These are phyloP conservation scores for Millerozyma acaciae DNA, from an alignment of 805 yeast species.

Conservation along the genomic window DNA sequence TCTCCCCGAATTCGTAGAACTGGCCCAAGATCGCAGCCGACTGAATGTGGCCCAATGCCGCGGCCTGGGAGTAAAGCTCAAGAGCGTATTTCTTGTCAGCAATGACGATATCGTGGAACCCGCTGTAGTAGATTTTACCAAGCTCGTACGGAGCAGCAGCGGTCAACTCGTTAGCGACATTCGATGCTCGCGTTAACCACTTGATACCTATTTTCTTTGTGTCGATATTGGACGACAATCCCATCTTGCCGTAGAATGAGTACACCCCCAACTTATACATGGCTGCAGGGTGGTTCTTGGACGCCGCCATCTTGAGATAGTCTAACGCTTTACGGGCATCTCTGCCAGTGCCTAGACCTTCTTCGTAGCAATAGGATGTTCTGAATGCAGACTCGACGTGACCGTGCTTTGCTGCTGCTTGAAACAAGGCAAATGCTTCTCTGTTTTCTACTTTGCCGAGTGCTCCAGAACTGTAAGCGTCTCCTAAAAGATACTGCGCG, in stretches of 20 bases:
- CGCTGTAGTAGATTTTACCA: conserved; percentile 77
- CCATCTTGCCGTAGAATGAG: conserved; percentile 81
- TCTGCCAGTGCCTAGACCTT: conserved; percentile 87
- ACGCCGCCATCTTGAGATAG: conserved; percentile 79
- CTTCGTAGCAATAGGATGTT: conserved; percentile 87
- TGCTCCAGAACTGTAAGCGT: conserved; percentile 81
- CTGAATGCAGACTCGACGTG: conserved; percentile 90
- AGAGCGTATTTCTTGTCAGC: conserved; percentile 81
- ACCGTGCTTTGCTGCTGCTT: conserved; percentile 88
- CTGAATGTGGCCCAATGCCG: conserved; percentile 79
- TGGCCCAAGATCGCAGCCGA: conserved; percentile 79
- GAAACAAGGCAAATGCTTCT: conserved; percentile 74
- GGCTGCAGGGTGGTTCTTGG: conserved; percentile 93
- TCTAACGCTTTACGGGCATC: conserved; percentile 85
- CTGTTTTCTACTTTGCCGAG: conserved; percentile 74
- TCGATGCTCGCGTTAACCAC: conserved; percentile 87
- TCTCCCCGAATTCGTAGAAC: conserved; percentile 77
- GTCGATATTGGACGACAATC: conserved; percentile 60
- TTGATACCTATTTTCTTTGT: conserved; percentile 84
- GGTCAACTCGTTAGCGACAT: conserved; percentile 75
- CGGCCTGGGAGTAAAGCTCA: conserved; percentile 82
- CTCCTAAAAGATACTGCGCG: conserved; percentile 91
- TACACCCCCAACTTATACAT: conserved; percentile 90
- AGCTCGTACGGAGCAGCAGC: conserved; percentile 94
- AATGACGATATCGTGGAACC: conserved; percentile 82